These are phyloP conservation scores for Xylariaceae sp. DNA, from an alignment of 2,329 filamentous ascomycete genomes.

Conservation along the genomic window DNA sequence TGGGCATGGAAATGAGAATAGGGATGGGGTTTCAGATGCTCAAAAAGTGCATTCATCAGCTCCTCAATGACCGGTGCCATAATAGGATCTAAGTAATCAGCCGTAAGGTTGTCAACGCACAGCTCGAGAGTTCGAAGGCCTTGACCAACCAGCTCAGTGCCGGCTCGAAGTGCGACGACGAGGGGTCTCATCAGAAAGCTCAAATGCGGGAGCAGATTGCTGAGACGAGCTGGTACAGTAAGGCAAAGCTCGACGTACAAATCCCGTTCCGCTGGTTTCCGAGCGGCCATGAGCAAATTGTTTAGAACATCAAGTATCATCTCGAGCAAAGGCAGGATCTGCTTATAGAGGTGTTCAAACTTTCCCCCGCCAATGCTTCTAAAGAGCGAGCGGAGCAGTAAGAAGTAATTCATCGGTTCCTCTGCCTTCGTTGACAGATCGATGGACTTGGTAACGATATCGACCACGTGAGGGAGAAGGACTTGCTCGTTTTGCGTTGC, in stretches of 20 bases:
- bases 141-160: constrained; percentile 90
- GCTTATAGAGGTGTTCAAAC: constrained; percentile 97
- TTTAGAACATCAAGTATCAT: constrained; percentile 98
- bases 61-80: constrained; percentile 99
- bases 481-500: constrained; percentile 93
- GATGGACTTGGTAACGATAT: constrained; percentile 96
- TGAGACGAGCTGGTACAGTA: constrained; percentile 89
- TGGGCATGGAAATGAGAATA: constrained; percentile 98
- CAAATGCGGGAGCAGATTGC: constrained; percentile 89
- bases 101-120: constrained; percentile 96
- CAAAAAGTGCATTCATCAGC: constrained; percentile 94
- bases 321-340: constrained; percentile 90
- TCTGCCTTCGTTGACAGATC: constrained; percentile 92
- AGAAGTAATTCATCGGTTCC: constrained; percentile 98
- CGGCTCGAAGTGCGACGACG: constrained; percentile 89
- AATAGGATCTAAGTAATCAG: constrained; percentile 96
- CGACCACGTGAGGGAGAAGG: constrained; percentile 89
- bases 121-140: constrained; percentile 89
- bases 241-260: constrained; percentile 96
- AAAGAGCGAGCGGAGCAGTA: constrained; percentile 87
- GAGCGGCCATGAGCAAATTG: constrained; percentile 83
- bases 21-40: constrained; percentile 87
- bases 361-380: constrained; percentile 94
- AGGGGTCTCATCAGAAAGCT: constrained; percentile 96
- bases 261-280: constrained; percentile 86